phyloP scores from a whole-genome alignment of 768 basidiomycete species.

The Collybiopsis confluens region DNA sequence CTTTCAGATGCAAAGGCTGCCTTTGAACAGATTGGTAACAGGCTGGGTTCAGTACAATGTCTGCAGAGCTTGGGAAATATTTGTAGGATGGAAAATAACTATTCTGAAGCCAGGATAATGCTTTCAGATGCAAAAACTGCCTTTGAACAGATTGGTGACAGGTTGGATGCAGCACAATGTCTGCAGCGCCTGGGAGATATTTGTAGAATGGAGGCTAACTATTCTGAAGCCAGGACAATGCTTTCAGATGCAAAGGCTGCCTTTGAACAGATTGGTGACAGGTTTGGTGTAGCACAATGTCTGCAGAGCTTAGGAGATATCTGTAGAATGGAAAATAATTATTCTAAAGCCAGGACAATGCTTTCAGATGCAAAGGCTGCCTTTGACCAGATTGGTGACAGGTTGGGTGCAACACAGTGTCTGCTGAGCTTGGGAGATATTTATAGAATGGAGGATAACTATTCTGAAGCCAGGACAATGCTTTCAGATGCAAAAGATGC shows the following conservation, averaged over 20 bases:
- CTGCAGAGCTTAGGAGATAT: not conserved
- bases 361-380: not conserved
- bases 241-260: not conserved
- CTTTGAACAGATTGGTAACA: not conserved
- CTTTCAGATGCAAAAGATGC: no score
- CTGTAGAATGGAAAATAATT: not conserved
- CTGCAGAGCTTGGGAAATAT: not conserved
- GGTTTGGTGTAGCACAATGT: not conserved
- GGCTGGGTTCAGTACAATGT: not conserved
- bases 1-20: not conserved
- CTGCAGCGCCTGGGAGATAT: constrained; percentile 2
- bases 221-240: constrained; percentile 3
- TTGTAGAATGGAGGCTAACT: not conserved
- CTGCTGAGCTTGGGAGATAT: constrained; percentile 3
- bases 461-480: no score
- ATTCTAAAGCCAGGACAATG: not conserved
- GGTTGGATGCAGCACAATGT: constrained; percentile 6
- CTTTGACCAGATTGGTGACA: not conserved
- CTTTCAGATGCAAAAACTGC: not conserved
- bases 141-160: not conserved
- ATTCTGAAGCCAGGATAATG: not conserved
- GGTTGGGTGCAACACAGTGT: constrained; percentile 6
- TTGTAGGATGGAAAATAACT: not conserved
- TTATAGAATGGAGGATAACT: not conserved
- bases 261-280: not conserved